Conservation (phyloP, 441 rosid species). For the Cnidoscolus chayamansa region DNA sequence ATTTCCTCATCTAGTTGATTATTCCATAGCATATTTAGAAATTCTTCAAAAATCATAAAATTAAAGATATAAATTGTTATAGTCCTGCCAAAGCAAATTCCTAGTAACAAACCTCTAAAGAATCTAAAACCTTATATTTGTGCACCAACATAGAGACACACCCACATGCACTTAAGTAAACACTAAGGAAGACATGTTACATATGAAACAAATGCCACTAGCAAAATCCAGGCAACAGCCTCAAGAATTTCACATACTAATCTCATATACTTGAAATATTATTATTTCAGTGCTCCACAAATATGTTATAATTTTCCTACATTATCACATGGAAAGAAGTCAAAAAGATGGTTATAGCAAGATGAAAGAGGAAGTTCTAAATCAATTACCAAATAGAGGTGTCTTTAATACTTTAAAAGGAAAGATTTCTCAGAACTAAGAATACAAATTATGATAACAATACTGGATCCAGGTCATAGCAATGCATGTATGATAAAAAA, state of each 20-base stretch:
- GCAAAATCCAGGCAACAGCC: neutral
- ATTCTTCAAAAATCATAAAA: neutral
- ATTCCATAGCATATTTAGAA: neutral
- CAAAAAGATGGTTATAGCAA: neutral
- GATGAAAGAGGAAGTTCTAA: neutral
- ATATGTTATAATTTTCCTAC: no score
- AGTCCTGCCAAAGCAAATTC: neutral
- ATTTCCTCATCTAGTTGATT: neutral
- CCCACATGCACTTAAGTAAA: no score
- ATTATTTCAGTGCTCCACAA: no score
- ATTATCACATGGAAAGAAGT: neutral
- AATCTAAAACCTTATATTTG: neutral
- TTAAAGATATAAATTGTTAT: no score
- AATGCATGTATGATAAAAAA: no score
- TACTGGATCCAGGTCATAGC: constrained; percentile 29
- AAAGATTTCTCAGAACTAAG: neutral
- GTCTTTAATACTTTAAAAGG: neutral
- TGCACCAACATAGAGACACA: no score
- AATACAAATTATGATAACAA: constrained; percentile 20
- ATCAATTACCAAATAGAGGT: neutral
- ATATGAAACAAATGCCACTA: neutral
- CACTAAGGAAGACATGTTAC: neutral
- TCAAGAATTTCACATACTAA: neutral
- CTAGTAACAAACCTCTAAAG: neutral
- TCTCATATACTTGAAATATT: neutral